phyloP scores from a whole-genome alignment of 2,329 filamentous ascomycete species.

The Calonectria multiphialidica region DNA sequence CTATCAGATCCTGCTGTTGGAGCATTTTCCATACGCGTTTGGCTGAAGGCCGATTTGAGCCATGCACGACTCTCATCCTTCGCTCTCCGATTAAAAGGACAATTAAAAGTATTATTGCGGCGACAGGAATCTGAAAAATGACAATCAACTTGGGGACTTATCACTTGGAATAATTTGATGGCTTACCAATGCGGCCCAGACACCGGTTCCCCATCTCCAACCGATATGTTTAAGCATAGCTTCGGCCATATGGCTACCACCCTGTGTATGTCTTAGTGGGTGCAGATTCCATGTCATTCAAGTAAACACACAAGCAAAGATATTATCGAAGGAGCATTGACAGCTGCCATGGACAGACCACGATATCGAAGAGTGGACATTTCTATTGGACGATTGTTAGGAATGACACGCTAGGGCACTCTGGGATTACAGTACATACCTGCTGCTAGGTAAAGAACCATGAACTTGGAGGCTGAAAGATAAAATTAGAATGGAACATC shows the following conservation, averaged over 20 bases:
- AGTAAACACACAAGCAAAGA: not conserved
- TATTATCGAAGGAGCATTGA: not conserved
- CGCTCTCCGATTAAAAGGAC: not conserved
- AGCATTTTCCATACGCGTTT: not conserved
- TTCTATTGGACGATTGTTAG: not conserved
- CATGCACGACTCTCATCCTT: not conserved
- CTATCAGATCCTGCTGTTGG: not conserved
- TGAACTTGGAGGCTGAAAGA: not conserved
- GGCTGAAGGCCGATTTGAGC: not conserved
- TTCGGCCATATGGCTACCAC: not conserved
- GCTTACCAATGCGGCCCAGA: not conserved
- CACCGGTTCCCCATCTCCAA: conserved; percentile 1
- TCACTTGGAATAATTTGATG: too few species aligned
- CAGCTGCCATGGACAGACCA: not conserved
- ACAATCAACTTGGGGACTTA: not conserved
- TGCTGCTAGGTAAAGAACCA: not conserved
- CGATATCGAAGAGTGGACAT: not conserved
- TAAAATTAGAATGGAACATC: not conserved
- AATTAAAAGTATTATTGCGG: not conserved
- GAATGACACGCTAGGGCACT: not conserved
- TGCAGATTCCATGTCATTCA: not conserved
- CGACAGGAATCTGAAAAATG: not conserved
- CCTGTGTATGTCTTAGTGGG: not conserved
- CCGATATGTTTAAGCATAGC: not conserved
- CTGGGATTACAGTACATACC: not conserved